These are phyloP conservation scores for Lonicera japonica DNA, from an alignment of 129 eudicot genomes.

Conservation along the genomic window DNA sequence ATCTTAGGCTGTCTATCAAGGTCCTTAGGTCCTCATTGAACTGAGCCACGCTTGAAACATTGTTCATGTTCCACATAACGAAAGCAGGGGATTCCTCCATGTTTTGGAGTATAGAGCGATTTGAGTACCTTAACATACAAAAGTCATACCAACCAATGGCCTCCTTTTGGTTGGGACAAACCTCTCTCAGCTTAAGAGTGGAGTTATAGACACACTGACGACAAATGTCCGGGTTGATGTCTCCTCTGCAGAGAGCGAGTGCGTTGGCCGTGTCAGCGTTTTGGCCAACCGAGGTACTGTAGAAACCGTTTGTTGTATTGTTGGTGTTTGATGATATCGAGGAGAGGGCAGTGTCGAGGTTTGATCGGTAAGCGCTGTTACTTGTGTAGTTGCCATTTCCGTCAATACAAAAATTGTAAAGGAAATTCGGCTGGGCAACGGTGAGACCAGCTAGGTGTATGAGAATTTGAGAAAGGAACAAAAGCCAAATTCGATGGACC, in stretches of 20 bases:
- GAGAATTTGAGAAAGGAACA: constrained; percentile 1
- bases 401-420: constrained; percentile 17
- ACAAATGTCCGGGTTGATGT: constrained; percentile 17
- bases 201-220: constrained; percentile 20
- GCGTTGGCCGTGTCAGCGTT: constrained; percentile 19
- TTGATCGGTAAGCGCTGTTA: constrained; percentile 14
- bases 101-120: constrained; percentile 7
- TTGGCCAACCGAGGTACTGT: constrained; percentile 14
- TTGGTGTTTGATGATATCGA: constrained; percentile 17
- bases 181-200: background rate
- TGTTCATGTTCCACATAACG: background rate
- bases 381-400: constrained; percentile 15
- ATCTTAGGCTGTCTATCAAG: constrained; percentile 6
- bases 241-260: constrained; percentile 42
- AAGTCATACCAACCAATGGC: constrained; percentile 19
- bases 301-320: constrained; percentile 21
- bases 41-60: background rate
- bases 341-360: constrained; percentile 26
- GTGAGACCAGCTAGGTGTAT: background rate
- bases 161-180: constrained; percentile 31
- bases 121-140: constrained; percentile 38
- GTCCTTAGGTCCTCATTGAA: constrained; percentile 10
- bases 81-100: background rate
- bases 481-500: background rate
- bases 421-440: constrained; percentile 15